Evolutionary conservation across 768 basidiomycete genomes (phyloP), one percentile per base, ranked within the genome.

Genomic region (Macrolepiota fuliginosa): DNA sequence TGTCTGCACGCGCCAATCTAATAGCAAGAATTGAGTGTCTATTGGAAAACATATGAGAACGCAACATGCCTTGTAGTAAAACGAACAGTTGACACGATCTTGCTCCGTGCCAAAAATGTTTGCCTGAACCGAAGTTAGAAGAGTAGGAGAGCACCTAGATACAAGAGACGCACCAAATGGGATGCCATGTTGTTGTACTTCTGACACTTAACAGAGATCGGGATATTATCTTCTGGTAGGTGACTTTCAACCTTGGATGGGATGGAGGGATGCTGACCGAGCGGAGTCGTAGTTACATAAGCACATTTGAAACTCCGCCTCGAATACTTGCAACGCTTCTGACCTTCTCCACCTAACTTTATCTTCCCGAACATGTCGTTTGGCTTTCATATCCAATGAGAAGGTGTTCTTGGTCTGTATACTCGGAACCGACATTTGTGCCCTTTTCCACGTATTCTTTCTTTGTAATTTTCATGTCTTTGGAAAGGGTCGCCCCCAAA

Each of bases 1-100:
- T 99, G 97, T 57, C 97, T 83, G 76, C 97, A 99, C 51, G 97
- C 97, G 62, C 97, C 97, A 79, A 99, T 99, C 91, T 96, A 53
- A 9, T 17, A 36, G 61, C 39, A 54, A 54, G 39, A 46, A 50
- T 32, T 66, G 45, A 62, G 62, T 40, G 54, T 62, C 60, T n/a
- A 56, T 24, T 46, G 13, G 52, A 58, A 47, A 17, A 53, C 50
- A 17, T 7, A 32, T 24, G 54, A 32, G 46, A 63, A 57, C 61
- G 17, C 22, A 40, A 73, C 84, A 36, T 64, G 91, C 91, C 79
- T 96, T 96, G 81, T 96, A 95, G 78, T 97, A 98, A 80, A 99
- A 98, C 1, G 96, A 98, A 72, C 96, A 99, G 73, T 99, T 99
- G 65, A 99, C 96, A 68, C 96, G 89, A 72, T 93, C 91, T 74